phyloP scores from a whole-genome alignment of 2,329 filamentous ascomycete species.

The Aspergillus sp. region DNA sequence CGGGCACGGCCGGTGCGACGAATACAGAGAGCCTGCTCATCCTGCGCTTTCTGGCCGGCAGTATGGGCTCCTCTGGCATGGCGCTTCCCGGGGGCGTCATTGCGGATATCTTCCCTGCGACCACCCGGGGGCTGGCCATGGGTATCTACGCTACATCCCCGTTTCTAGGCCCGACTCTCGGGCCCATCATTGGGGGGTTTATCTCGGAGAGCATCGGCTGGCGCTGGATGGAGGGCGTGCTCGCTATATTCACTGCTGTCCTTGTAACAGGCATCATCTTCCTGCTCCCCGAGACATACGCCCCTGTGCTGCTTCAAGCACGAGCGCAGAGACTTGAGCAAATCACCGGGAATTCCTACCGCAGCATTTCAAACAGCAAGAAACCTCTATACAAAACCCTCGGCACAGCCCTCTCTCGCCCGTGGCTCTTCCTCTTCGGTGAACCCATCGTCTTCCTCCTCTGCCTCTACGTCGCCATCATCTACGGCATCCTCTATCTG shows the following conservation, averaged over 20 bases:
- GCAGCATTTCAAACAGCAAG: not conserved
- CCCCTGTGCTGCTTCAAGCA: not conserved
- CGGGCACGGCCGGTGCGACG: not conserved
- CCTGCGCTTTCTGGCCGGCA: constrained; percentile 14
- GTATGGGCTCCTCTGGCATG: constrained; percentile 9
- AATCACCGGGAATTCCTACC: too few relatives aligned
- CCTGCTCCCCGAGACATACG: not conserved
- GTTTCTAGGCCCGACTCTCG: not conserved
- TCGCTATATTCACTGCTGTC: not conserved
- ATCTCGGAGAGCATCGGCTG: not conserved
- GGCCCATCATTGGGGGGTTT: not conserved
- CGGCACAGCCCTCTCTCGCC: not conserved
- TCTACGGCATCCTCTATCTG: constrained; percentile 9
- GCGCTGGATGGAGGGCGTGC: not conserved
- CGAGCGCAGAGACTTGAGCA: too few relatives aligned
- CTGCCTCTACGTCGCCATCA: constrained; percentile 14
- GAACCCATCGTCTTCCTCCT: constrained; percentile 18
- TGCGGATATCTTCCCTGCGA: constrained; percentile 12
- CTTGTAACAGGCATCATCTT: not conserved
- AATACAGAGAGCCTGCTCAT: constrained; percentile 11
- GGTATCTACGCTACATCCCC: not conserved
- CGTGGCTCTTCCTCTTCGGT: not conserved
- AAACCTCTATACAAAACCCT: too few relatives aligned
- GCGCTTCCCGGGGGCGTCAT: constrained; percentile 15
- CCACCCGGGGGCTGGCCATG: constrained; percentile 9